A percentile compares a stretch with the other conserved stretches of the same genome.
Conservation (phyloP, 805 yeast species). For the Candida sonorensis region DNA sequence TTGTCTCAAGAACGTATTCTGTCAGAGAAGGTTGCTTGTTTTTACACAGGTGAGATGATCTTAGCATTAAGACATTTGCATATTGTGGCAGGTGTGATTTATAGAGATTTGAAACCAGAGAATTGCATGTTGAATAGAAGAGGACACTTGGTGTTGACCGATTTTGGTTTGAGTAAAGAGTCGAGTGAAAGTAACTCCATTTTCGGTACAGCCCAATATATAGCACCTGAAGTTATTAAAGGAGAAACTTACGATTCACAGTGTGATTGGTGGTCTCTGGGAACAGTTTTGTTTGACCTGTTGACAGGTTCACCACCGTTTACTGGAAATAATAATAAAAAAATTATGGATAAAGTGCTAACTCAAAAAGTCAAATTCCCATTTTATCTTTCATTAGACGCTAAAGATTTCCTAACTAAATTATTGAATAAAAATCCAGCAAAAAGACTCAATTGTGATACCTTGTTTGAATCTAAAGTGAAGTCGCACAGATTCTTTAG, state of each 20-base stretch:
- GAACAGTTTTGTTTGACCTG: conserved; percentile 74
- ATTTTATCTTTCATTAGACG: conserved; percentile 69
- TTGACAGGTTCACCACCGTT: conserved; percentile 85
- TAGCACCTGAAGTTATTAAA: conserved; percentile 84
- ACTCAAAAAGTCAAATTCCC: conserved; percentile 63
- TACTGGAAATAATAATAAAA: conserved; percentile 74
- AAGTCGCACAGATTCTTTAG: conserved; percentile 71
- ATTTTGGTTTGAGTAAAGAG: conserved; percentile 70
- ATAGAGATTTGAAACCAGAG: conserved; percentile 86
- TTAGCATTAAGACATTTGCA: conserved; percentile 74
- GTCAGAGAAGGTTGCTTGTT: conserved; percentile 63
- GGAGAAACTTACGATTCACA: conserved; percentile 72
- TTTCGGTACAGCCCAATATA: conserved; percentile 75
- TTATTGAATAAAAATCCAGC: conserved; percentile 62
- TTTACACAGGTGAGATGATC: conserved; percentile 75
- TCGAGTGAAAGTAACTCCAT: conserved; percentile 43
- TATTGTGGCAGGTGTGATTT: conserved; percentile 65
- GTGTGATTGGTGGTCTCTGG: conserved; percentile 92
- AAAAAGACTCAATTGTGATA: conserved; percentile 55
- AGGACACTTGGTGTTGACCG: conserved; percentile 83
- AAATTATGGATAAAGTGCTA: conserved; percentile 68
- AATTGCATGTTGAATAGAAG: conserved; percentile 68
- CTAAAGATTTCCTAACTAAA: conserved; percentile 65
- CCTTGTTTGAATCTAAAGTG: conserved; percentile 41
- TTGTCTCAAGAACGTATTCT: conserved; percentile 40